phyloP scores from a whole-genome alignment of 2,329 filamentous ascomycete species.

The Verticillium nubilum region DNA sequence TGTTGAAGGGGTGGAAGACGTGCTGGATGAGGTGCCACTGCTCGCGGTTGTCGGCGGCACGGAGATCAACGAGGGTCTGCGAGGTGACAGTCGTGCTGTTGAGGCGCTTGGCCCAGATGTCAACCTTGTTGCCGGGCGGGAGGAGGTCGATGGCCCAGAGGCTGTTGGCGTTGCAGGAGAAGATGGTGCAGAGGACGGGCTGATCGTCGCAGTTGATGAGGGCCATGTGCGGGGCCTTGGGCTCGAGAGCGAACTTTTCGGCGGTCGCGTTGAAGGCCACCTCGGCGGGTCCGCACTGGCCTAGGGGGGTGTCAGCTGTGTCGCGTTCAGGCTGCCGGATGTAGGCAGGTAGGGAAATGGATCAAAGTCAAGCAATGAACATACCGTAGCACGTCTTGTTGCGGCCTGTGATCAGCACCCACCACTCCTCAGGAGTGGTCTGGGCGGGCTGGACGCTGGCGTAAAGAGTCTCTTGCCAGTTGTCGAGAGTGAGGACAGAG shows the following conservation, averaged over 20 bases:
- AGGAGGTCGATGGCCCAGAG: constrained; percentile 65
- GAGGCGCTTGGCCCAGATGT: constrained; percentile 59
- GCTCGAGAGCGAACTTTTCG: constrained; percentile 53
- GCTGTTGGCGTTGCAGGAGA: constrained; percentile 59
- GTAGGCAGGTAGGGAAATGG: background rate
- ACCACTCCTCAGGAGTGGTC: constrained; percentile 66
- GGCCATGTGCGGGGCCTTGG: constrained; percentile 61
- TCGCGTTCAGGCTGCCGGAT: constrained; percentile 5
- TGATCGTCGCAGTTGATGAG: constrained; percentile 70
- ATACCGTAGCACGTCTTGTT: constrained; percentile 72
- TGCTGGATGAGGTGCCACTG: constrained; percentile 50
- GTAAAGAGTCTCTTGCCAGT: constrained; percentile 66
- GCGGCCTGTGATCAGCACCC: constrained; percentile 66
- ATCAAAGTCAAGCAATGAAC: constrained; percentile 13
- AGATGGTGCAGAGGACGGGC: constrained; percentile 68
- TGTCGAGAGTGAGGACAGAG: constrained; percentile 55
- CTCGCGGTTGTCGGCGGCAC: constrained; percentile 41
- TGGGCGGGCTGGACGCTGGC: constrained; percentile 43
- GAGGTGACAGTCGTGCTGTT: constrained; percentile 65
- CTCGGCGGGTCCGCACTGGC: constrained; percentile 60
- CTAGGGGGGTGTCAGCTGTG: constrained; percentile 27
- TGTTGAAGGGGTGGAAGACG: constrained; percentile 72
- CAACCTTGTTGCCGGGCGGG: constrained; percentile 57
- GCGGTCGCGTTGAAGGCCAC: constrained; percentile 62
- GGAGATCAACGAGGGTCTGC: constrained; percentile 56